Percentiles rank a stretch among this genome's conserved stretches.
Conservation (phyloP, 805 yeast genomes). For the Cyberlindnera saturnus region DNA sequence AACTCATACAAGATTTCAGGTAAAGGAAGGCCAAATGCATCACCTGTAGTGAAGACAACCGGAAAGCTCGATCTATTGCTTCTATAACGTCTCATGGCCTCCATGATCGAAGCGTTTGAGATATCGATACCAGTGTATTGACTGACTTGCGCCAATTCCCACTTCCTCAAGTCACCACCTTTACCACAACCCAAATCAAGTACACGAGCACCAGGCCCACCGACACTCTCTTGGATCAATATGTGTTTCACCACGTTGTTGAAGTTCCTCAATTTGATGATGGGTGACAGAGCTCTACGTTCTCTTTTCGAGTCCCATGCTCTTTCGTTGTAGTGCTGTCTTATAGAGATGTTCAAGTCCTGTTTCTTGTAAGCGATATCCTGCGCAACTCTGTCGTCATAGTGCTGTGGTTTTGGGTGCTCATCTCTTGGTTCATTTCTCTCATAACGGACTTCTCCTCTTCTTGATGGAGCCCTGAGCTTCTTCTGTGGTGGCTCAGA, state of each 20-base stretch:
- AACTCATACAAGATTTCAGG: constrained; percentile 65
- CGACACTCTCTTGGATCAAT: constrained; percentile 64
- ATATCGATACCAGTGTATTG: constrained; percentile 90
- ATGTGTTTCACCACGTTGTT: constrained; percentile 90
- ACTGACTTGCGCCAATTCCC: constrained; percentile 65
- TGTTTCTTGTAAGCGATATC: constrained; percentile 28
- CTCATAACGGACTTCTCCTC: constrained; percentile 6
- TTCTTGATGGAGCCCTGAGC: constrained; percentile 13
- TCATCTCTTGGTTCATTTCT: not conserved
- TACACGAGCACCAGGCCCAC: constrained; percentile 43
- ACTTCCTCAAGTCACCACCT: constrained; percentile 94
- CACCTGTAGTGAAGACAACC: constrained; percentile 86
- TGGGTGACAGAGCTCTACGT: constrained; percentile 70
- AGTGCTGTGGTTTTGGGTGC: not conserved
- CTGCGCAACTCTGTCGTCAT: constrained; percentile 1
- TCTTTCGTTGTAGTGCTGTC: constrained; percentile 81
- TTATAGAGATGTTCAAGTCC: constrained; percentile 55
- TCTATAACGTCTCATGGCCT: constrained; percentile 72
- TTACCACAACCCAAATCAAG: constrained; percentile 95
- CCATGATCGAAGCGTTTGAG: constrained; percentile 80
- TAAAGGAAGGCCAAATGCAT: constrained; percentile 70
- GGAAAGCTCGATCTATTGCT: constrained; percentile 57
- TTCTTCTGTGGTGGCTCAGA: constrained; percentile 6
- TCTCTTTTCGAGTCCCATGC: constrained; percentile 60
- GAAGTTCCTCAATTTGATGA: constrained; percentile 79